Evolutionary conservation across 352 stramenopile species (phyloP).

Genomic region (Phytophthora citricola): DNA sequence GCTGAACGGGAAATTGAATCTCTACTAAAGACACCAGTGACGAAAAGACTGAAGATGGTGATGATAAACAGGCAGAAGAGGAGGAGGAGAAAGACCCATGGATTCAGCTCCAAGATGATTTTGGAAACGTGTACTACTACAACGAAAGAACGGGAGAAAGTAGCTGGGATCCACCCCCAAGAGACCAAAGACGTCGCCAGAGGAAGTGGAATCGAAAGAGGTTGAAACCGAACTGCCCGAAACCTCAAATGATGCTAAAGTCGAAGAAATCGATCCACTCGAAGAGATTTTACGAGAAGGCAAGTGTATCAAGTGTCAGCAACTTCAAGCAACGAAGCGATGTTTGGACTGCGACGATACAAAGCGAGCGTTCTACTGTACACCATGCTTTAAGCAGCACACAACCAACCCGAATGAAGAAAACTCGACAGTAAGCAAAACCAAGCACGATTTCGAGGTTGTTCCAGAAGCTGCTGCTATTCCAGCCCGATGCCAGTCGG

Average conservation of each 20-base stretch:
- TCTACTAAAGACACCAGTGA: constrained; percentile 13
- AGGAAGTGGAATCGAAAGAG: constrained; percentile 7
- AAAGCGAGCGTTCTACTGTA: constrained; percentile 45
- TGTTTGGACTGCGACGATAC: constrained; percentile 61
- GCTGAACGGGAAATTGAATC: constrained; percentile 41
- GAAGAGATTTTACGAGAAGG: constrained; percentile 23
- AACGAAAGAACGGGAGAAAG: constrained; percentile 58
- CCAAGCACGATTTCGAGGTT: constrained; percentile 65
- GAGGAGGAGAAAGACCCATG: constrained; percentile 31
- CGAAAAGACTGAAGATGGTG: constrained; percentile 11
- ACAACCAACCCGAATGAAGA: constrained; percentile 27
- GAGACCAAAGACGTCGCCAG: constrained; percentile 6
- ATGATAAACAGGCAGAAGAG: constrained; percentile 6
- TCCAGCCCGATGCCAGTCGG: constrained; percentile 42
- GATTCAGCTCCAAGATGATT: constrained; percentile 44
- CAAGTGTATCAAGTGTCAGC: constrained; percentile 51
- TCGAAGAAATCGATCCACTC: constrained; percentile 23
- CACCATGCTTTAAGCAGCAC: constrained; percentile 61
- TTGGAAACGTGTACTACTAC: constrained; percentile 74
- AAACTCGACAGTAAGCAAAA: constrained; percentile 22
- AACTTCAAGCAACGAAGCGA: constrained; percentile 45
- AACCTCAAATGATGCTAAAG: not conserved
- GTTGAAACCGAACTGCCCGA: not conserved
- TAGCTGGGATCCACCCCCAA: constrained; percentile 54
- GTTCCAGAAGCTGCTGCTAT: constrained; percentile 32